Base-by-base conservation (phyloP, 331 rosid genomes). In the Ulmus americana region DNA sequence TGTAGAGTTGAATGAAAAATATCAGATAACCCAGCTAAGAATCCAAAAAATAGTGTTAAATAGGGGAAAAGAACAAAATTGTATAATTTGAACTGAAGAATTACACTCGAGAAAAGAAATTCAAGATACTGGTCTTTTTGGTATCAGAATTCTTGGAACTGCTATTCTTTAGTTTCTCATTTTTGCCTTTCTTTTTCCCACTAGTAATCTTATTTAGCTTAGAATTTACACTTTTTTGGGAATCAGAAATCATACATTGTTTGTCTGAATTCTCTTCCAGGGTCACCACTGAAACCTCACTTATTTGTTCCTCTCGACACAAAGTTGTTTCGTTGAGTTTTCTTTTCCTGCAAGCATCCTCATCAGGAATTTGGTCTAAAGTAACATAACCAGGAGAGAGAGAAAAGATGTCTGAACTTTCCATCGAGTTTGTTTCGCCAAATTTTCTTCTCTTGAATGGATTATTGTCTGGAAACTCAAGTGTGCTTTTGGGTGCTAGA, bases 161-260 rank as follows among this genome's bases (percentile, higher is more conserved):
- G 59, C 81, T 79, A 70, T 60, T 77, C 74, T 76, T 82, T 55
- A 80, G 61, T 79, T 77, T 88, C 58, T 65, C 81, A 70, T 68
- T 74, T 59, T 63, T 77, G 57, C 74, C 70, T 22, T 45, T 79
- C 68, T 64, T 79, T 66, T 70, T 84, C 73, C 76, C 68, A n/a
- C 6, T 12, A 10, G 52, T 39, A 67, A 2, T 63, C 45, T 76
- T 71, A 70, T 59, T 68, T 20, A 48, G 63, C 73, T 80, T 68
- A 7, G 89, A 83, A 70, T 70, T 88, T 14, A 88, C 84, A 72
- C 96, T 92, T 41, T 77, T 88, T 75, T 85, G 92, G 42, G 96
- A 86, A 39, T 69, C 82, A 63, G 61, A 45, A 55, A 55, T 80
- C 71, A 41, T n/a, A 56, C 81, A 66, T 43, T 69, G 12, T 40